Conservation (phyloP, 2,329 filamentous ascomycete species). For the Chaetomium sp. region DNA sequence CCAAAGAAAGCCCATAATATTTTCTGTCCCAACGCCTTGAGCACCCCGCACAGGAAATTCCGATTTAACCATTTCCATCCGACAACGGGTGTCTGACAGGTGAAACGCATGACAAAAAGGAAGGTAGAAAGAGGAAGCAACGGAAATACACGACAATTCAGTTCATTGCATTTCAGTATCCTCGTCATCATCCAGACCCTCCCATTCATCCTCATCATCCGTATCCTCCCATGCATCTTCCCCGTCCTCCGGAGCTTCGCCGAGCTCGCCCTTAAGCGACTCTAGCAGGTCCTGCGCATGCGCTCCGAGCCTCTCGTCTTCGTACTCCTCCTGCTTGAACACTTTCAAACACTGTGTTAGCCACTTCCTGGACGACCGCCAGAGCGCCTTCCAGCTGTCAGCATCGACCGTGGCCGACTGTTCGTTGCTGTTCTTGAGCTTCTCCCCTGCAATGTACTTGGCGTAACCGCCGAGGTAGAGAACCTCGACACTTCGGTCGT, state of each 20-base stretch:
- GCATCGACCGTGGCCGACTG: constrained; percentile 25
- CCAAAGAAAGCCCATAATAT: not conserved
- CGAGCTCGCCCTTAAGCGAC: constrained; percentile 57
- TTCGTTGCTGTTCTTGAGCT: constrained; percentile 43
- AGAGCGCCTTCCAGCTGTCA: constrained; percentile 52
- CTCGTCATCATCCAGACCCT: constrained; percentile 14
- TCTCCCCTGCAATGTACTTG: constrained; percentile 70
- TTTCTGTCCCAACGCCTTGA: constrained; percentile 13
- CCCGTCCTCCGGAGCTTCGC: constrained; percentile 48
- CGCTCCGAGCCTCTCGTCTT: constrained; percentile 70
- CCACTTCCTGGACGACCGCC: constrained; percentile 76
- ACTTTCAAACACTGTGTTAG: constrained; percentile 72
- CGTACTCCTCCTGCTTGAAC: constrained; percentile 75
- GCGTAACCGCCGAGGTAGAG: constrained; percentile 98
- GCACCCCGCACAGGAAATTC: constrained; percentile 8
- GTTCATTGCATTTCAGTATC: constrained; percentile 19
- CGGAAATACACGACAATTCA: no score
- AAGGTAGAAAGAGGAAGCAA: not conserved
- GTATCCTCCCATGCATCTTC: constrained; percentile 47
- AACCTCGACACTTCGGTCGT: constrained; percentile 89
- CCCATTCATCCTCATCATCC: constrained; percentile 29
- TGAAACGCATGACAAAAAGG: not conserved
- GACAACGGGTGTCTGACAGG: not conserved
- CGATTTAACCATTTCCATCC: constrained; percentile 5
- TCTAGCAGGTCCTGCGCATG: constrained; percentile 67